These are phyloP conservation scores for Clitopilus hobsonii DNA, from an alignment of 768 basidiomycete species.

Conservation along the genomic window DNA sequence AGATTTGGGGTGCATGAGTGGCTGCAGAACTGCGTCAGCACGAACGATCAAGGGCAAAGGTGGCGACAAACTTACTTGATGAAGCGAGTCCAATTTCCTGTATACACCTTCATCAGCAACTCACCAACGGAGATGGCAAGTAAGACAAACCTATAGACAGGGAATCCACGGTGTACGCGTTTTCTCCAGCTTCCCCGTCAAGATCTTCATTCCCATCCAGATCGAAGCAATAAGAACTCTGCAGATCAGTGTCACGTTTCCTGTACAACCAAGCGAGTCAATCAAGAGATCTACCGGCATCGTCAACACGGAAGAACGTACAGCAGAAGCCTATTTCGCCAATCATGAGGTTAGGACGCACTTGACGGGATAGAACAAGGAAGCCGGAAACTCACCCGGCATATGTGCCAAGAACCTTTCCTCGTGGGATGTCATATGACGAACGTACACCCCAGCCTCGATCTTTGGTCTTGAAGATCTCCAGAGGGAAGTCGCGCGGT, in stretches of 20 bases:
- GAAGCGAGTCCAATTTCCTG: slow-evolving; percentile 77
- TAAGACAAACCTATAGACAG: slow-evolving; percentile 38
- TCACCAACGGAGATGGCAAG: not conserved
- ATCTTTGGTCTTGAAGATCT: slow-evolving; percentile 59
- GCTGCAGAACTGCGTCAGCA: slow-evolving; percentile 37
- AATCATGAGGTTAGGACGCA: slow-evolving; percentile 2
- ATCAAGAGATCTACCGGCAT: not conserved
- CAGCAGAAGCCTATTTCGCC: slow-evolving; percentile 37
- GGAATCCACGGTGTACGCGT: slow-evolving; percentile 53
- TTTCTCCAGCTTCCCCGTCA: slow-evolving; percentile 23
- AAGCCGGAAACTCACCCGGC: slow-evolving; percentile 46
- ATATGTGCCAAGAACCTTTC: slow-evolving; percentile 64
- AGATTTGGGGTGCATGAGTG: slow-evolving; percentile 67
- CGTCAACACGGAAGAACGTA: slow-evolving; percentile 18
- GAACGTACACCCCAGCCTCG: slow-evolving; percentile 69
- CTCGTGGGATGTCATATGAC: slow-evolving; percentile 31
- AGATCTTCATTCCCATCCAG: slow-evolving; percentile 51
- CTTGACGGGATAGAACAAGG: too few species aligned
- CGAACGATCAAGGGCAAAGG: not conserved
- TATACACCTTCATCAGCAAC: not conserved
- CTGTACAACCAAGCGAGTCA: slow-evolving; percentile 21
- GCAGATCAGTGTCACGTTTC: slow-evolving; percentile 31
- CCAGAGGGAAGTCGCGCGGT: slow-evolving; percentile 51
- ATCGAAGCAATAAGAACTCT: slow-evolving; percentile 54
- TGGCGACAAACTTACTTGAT: slow-evolving; percentile 47